These are phyloP conservation scores for Mycoemilia scoparia DNA, from an alignment of 192 early-diverging fungal species.

Conservation along the genomic window DNA sequence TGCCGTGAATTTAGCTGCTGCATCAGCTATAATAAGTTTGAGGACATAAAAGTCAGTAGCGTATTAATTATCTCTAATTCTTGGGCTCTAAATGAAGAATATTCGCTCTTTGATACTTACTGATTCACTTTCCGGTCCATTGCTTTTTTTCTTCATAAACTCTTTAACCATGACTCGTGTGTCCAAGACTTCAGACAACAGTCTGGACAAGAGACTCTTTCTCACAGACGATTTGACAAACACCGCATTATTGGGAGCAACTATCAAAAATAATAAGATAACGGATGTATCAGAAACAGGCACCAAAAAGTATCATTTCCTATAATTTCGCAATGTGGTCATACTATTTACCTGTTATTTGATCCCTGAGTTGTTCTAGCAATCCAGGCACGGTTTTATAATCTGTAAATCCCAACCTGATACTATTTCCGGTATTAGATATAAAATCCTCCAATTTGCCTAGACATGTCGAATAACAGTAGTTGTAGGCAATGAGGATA, in stretches of 20 bases:
- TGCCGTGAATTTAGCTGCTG: constrained; percentile 67
- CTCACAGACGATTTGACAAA: constrained; percentile 76
- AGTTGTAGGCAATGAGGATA: constrained; percentile 94
- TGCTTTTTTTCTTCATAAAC: constrained; percentile 48
- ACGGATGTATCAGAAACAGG: neutral
- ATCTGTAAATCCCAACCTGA: constrained; percentile 44
- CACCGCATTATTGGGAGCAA: constrained; percentile 67
- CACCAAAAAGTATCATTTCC: constrained; percentile 1
- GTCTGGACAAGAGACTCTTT: constrained; percentile 53
- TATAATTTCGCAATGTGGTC: neutral
- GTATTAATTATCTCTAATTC: constrained; percentile 28
- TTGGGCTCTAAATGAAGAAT: constrained; percentile 15
- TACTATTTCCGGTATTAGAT: constrained; percentile 6
- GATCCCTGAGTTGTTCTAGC: constrained; percentile 41
- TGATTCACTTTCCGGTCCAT: constrained; percentile 1
- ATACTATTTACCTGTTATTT: constrained; percentile 42
- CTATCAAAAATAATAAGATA: constrained; percentile 5
- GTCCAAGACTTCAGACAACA: constrained; percentile 75
- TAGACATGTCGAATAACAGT: constrained; percentile 82
- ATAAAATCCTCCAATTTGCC: constrained; percentile 27
- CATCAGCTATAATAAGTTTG: constrained; percentile 23
- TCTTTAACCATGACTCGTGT: constrained; percentile 82
- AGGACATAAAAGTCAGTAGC: neutral
- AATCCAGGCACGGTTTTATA: constrained; percentile 41
- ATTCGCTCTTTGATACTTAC: neutral